phyloP scores from a whole-genome alignment of 2,329 filamentous ascomycete genomes.

The Aschersonia sp. region DNA sequence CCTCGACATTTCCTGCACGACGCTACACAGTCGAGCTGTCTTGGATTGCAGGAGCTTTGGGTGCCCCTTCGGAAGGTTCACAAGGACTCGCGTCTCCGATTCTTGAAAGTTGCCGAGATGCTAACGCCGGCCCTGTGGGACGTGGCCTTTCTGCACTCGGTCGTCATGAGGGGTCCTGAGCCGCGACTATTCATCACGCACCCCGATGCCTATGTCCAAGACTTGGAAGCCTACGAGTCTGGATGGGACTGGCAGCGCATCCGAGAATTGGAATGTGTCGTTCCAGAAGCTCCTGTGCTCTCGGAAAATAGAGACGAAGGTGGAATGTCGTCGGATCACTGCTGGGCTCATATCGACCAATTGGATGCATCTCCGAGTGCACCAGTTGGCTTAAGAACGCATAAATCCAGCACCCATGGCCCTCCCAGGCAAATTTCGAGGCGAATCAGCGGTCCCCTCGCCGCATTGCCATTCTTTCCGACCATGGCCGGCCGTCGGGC shows the following conservation, averaged over 20 bases:
- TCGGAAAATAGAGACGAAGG: conserved; percentile 34
- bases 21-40: conserved; percentile 24
- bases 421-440: conserved; percentile 7
- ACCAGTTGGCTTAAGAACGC: conserved; percentile 24
- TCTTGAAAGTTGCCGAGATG: conserved; percentile 59
- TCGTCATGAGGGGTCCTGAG: conserved; percentile 57
- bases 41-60: conserved; percentile 53
- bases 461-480: conserved; percentile 25
- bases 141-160: conserved; percentile 52
- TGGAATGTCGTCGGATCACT: conserved; percentile 47
- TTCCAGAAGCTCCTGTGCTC: conserved; percentile 27
- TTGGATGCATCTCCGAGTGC: conserved; percentile 43
- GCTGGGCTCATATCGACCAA: conserved; percentile 52
- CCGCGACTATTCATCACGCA: conserved; percentile 65
- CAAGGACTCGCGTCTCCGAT: conserved; percentile 58
- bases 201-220: conserved; percentile 59
- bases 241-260: conserved; percentile 61
- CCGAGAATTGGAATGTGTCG: conserved; percentile 44
- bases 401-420: conserved; percentile 22
- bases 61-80: conserved; percentile 66
- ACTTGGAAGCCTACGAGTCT: conserved; percentile 33
- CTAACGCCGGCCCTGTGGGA: conserved; percentile 59
- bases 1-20: conserved; percentile 13
- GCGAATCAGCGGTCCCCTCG: conserved; percentile 15
- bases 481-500: conserved; percentile 22